Base-by-base conservation (phyloP, 108 stramenopile genomes). In the Skeletonema tropicum region DNA sequence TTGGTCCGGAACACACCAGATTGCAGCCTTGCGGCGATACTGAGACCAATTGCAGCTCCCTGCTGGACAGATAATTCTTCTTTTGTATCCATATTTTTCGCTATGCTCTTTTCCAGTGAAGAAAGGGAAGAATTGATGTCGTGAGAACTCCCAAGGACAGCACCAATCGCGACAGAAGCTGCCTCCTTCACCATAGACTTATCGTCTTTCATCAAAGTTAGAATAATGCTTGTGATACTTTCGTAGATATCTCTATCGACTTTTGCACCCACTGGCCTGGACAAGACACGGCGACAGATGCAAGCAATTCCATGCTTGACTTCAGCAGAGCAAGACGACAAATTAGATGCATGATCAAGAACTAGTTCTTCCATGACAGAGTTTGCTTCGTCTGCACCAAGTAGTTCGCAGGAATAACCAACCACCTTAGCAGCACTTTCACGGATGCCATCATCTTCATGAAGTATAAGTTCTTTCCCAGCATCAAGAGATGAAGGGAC, bases 401-500 rank as follows among this genome's bases (percentile, higher is more conserved):
- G 74, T 36, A 92, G 76, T 14, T 84, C 86, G 66, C 88, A 90
- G 15, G 90, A 85, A 32, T 79, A 87, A 3, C 93, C 93, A 21
- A 93, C 65, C 1, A 94, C 95, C 76, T 94, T 94, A 10, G 90
- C 90, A 15, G 92, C 93, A 55, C 85, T 90, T 36, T 92, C 87
- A 10, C 95, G 87, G 1, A 96, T 86, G 19, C 93, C 87, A 26
- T 92, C 90, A 64, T 96, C 95, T 26, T 84, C 82, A 70, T 90
- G 89, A 3, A 66, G 35, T 45, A 93, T 52, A 33, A 96, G 69
- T 60, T 91, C 84, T 70, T 86, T 89, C 15, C 88, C 83, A 12
- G 90, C 93, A 48, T 87, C 88, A 48, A 96, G 77, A 29, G 93
- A 92, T 12, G 95, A 92, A 21, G 90, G 92, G 14, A 96, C 85